Evolutionary conservation across 768 basidiomycete genomes (phyloP), one percentile per base, ranked within the genome.

Genomic region (Thelephora aurantiotincta): DNA sequence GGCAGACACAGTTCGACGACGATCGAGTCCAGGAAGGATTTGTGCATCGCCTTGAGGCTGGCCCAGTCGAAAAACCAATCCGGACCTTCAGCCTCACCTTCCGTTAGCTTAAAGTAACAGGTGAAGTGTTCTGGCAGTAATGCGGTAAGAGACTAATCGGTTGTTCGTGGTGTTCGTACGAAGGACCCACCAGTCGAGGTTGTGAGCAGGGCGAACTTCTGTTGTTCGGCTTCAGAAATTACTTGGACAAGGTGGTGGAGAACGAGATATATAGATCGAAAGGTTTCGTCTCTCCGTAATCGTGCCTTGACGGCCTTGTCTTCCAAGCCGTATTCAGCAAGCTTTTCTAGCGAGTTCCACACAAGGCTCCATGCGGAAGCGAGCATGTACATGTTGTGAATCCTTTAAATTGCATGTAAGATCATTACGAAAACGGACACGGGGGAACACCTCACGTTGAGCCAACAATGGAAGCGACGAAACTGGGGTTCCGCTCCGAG

Each of bases 1-100:
- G 88, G 87, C 52, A 90, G 80, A 55, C 80, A 84, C 5, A 91
- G 63, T 58, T 91, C 88, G 50, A 90, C 74, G 51, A 91, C 74
- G 49, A 89, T 82, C 0, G 84, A 86, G 60, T 89, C 87, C 44
- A 89, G 62, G 64, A 87, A 88, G 3, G 88, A 90, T 54, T 72
- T 71, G 54, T 82, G 77, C 18, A 80, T 79, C 26, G 69, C 68
- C 54, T 76, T 75, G 51, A 85, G 61, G 45, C 71, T 71, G 6
- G 52, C 64, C 75, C 75, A 80, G 54, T 84, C 79, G 58, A 91
- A 89, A 11, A 72, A 64, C 38, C 78, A 68, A 51, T 77, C 76
- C 11, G 68, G 61, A 30, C 9, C 26, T 33, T 76, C 72, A 13
- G 68, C 68, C 0, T 63, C 61, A 33, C 71, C 51, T 61, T 68